phyloP scores from a whole-genome alignment of 2,329 filamentous ascomycete genomes.

The Alternaria sp. region DNA sequence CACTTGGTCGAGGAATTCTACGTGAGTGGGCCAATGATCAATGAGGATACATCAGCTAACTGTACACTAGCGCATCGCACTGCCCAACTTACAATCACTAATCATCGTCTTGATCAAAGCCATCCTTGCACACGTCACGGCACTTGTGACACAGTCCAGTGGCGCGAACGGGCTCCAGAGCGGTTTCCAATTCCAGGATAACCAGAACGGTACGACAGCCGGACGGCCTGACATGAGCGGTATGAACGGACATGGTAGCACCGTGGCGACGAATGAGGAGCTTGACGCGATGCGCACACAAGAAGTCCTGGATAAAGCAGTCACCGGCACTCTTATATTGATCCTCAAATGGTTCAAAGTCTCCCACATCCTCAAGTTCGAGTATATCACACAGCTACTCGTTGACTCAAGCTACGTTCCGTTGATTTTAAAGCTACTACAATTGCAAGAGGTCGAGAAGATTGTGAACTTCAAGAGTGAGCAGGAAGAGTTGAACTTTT shows the following conservation, averaged over 20 bases:
- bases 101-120: conserved; percentile 92
- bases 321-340: conserved; percentile 87
- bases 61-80: conserved; percentile 68
- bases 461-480: conserved; percentile 86
- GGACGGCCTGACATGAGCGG: conserved; percentile 42
- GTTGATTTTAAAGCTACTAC: conserved; percentile 89
- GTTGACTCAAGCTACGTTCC: conserved; percentile 96
- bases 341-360: conserved; percentile 95
- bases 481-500: conserved; percentile 84
- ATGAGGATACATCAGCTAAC: conserved; percentile 11
- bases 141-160: conserved; percentile 70
- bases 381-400: conserved; percentile 91
- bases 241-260: conserved; percentile 35
- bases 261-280: conserved; percentile 65
- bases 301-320: conserved; percentile 89
- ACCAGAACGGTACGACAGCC: conserved; percentile 47
- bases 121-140: conserved; percentile 84
- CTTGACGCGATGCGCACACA: conserved; percentile 79
- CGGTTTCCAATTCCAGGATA: conserved; percentile 51
- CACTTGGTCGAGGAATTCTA: conserved; percentile 83
- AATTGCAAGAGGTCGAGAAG: conserved; percentile 91
- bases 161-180: conserved; percentile 59
- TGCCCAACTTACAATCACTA: conserved; percentile 89
- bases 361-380: conserved; percentile 92
- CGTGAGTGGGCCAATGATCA: conserved; percentile 59